Base-by-base conservation (phyloP, 2,329 filamentous ascomycete species). In the Xylariaceae sp. region DNA sequence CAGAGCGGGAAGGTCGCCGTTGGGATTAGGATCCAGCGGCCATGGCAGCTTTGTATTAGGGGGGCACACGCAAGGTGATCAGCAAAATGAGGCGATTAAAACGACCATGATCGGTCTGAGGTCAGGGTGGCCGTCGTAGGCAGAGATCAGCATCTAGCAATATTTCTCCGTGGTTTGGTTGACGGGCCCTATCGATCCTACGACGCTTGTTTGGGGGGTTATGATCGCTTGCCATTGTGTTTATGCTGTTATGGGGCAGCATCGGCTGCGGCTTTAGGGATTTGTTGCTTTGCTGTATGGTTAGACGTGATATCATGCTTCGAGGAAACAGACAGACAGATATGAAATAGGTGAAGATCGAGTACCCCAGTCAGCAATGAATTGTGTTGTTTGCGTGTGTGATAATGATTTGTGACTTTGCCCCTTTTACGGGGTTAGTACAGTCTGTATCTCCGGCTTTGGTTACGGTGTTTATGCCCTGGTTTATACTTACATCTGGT, bases 1-100 rank as follows among this genome's bases (percentile, higher is more conserved):
- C 74, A 29, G 83, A 87, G 68, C 74, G 84, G 57, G 83, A 86
- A 63, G 74, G 72, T 43, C 72, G 70, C 9, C 73, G 78, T 39
- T 80, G 76, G 76, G 72, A 71, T 36, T 78, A 69, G 62, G 39
- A 44, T 51, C 40, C 30, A 9, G 16, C 45, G 16, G 21, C n/a
- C 39, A 19, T 26, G 12, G 21, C 34, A 16, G 29, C 48, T 46
- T 44, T 48, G 47, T 46, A 53, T 47, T 54, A 51, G 13, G 32
- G 32, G 13, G 32, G 36, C 26, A 47, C 34, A 50, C 16, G 10
- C 4, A 40, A 32, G 12, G 5, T 6, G 3, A 26, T 21, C 10
- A 1, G n/a, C 32, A 47, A 12, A 49, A 16, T 15, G 18, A 40
- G 30, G 40, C 32, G 6, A 40, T 45, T 1, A 15, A 13, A 16